Conservation (phyloP, 2,329 filamentous ascomycete species). For the Diaporthe sp. region DNA sequence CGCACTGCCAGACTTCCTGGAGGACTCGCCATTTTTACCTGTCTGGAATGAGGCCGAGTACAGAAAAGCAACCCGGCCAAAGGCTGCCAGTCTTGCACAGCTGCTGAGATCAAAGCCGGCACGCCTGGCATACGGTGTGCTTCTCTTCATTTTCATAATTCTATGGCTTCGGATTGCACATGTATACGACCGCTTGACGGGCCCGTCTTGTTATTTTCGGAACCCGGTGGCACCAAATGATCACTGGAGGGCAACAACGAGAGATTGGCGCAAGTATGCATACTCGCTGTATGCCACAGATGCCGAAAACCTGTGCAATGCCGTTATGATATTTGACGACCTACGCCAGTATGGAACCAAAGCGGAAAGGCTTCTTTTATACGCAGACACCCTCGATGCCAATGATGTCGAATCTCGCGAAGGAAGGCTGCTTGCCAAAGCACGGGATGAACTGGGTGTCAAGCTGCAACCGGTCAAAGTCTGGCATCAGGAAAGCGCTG, state of each 20-base stretch:
- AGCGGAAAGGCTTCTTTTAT: slow-evolving; percentile 20
- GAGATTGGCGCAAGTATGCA: slow-evolving; percentile 21
- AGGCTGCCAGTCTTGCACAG: slow-evolving; percentile 5
- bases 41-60: slow-evolving; percentile 12
- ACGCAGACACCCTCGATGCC: slow-evolving; percentile 13
- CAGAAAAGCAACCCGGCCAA: not conserved
- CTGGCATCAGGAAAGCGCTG: slow-evolving; percentile 26
- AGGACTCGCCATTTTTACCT: slow-evolving; percentile 30
- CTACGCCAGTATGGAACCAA: slow-evolving; percentile 22
- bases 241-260: slow-evolving; percentile 1
- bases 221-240: slow-evolving; percentile 17
- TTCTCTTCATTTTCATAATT: not conserved
- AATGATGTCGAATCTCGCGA: not conserved
- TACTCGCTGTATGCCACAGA: slow-evolving; percentile 33
- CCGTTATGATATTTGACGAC: slow-evolving; percentile 29
- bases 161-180: not conserved
- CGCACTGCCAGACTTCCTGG: slow-evolving; percentile 26
- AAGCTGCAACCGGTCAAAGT: slow-evolving; percentile 34
- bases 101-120: slow-evolving; percentile 33
- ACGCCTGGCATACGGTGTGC: slow-evolving; percentile 1
- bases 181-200: slow-evolving; percentile 13
- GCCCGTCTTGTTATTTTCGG: slow-evolving; percentile 34
- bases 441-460: slow-evolving; percentile 29
- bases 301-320: slow-evolving; percentile 24
- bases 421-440: slow-evolving; percentile 29